Percentiles rank a stretch among this genome's conserved stretches.
Conservation (phyloP, 352 stramenopile species). For the Blastocystis sp. region DNA sequence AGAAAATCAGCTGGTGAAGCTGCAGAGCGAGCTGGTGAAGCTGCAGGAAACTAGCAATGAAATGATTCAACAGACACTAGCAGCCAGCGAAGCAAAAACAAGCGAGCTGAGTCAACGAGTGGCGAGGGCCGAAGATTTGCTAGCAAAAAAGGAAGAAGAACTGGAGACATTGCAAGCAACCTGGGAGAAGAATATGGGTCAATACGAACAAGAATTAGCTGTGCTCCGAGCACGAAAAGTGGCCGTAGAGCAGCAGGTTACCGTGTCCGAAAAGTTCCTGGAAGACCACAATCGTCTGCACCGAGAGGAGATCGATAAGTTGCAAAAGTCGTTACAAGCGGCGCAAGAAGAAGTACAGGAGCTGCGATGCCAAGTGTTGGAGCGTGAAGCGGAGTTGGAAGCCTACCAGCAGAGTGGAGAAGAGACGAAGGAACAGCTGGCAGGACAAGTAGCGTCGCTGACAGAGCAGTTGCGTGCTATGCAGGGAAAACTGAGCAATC, state of each 20-base stretch:
- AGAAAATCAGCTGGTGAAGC: background rate
- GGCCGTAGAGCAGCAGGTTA: slow-evolving; percentile 9
- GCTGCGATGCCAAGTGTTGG: slow-evolving; percentile 20
- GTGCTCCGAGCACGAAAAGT: background rate
- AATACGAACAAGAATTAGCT: slow-evolving; percentile 37
- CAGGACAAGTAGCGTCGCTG: slow-evolving; percentile 2
- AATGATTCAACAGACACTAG: slow-evolving; percentile 27
- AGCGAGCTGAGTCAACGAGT: background rate
- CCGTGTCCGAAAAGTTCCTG: slow-evolving; percentile 28
- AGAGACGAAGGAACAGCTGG: slow-evolving; percentile 34
- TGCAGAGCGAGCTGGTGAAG: slow-evolving; percentile 13
- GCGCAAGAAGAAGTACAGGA: slow-evolving; percentile 20
- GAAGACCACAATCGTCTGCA: slow-evolving; percentile 19
- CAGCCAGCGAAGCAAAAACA: background rate
- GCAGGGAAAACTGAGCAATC: background rate
- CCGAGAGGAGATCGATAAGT: background rate
- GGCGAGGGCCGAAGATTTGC: background rate
- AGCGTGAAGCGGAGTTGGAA: slow-evolving; percentile 48
- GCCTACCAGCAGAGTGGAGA: slow-evolving; percentile 4
- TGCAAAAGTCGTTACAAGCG: background rate
- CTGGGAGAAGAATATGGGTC: background rate
- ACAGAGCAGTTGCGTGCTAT: slow-evolving; percentile 39
- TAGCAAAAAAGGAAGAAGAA: slow-evolving; percentile 13
- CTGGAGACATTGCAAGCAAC: background rate
- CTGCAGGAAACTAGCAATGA: slow-evolving; percentile 43